Conservation (phyloP, 768 basidiomycete genomes). For the Strobilomyces echinocephalus region DNA sequence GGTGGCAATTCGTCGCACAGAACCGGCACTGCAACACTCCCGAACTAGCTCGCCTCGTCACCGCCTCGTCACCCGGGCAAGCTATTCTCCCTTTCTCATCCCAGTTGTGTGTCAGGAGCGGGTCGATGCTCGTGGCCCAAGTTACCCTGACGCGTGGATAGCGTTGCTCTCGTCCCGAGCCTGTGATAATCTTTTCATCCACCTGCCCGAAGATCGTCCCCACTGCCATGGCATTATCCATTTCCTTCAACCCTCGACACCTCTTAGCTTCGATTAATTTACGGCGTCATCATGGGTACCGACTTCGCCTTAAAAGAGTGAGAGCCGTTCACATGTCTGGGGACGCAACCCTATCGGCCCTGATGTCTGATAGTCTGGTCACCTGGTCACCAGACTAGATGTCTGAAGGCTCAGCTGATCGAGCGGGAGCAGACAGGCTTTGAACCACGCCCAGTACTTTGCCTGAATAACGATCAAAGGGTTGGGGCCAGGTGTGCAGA, state of each 20-base stretch:
- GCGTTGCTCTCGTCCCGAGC: neutral
- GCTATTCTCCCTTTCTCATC: neutral
- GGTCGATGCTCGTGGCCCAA: slow-evolving; percentile 15
- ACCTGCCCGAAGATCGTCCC: neutral
- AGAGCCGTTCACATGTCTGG: slow-evolving; percentile 10
- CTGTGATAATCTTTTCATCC: neutral
- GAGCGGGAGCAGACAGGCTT: neutral
- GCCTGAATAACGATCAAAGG: slow-evolving; percentile 1
- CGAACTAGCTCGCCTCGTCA: slow-evolving; percentile 21
- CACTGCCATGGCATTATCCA: neutral
- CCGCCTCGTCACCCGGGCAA: slow-evolving; percentile 3
- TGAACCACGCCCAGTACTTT: neutral
- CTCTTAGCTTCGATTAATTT: slow-evolving; percentile 8
- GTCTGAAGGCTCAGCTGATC: neutral
- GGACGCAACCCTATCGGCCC: neutral
- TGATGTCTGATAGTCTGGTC: no score
- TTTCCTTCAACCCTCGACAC: slow-evolving; percentile 4
- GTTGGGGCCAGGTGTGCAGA: slow-evolving; percentile 8
- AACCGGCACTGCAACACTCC: neutral
- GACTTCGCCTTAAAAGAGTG: slow-evolving; percentile 4
- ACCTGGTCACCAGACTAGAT: no score
- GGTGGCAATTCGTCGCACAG: slow-evolving; percentile 4
- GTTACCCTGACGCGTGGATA: neutral
- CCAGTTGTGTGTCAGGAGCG: slow-evolving; percentile 19
- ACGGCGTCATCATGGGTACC: slow-evolving; percentile 9